Percentiles rank a stretch among this genome's conserved stretches.
phyloP scores from a whole-genome alignment of 163 green algal genomes.

The Volvox carteri region DNA sequence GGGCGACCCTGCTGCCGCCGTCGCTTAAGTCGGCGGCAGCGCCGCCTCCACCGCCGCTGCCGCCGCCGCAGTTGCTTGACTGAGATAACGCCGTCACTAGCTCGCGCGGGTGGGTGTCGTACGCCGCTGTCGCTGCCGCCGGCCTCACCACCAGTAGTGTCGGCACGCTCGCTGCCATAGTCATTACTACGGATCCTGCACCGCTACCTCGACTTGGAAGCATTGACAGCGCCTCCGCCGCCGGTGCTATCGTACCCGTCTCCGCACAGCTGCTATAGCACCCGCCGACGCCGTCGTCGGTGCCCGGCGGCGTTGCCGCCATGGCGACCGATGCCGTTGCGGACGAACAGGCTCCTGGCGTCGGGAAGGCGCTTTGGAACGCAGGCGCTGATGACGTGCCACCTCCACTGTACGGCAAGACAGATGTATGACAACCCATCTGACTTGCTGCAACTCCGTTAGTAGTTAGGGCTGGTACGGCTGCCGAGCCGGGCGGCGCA shows the following conservation, averaged over 20 bases:
- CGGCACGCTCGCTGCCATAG: neutral
- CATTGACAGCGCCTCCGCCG: neutral
- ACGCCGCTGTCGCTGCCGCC: neutral
- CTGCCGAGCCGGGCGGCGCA: no score
- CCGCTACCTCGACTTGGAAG: neutral
- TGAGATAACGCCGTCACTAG: neutral
- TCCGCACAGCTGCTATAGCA: slow-evolving; percentile 1
- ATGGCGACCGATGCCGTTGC: slow-evolving; percentile 16
- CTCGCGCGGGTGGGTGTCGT: neutral
- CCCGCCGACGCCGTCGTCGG: neutral
- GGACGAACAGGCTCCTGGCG: neutral
- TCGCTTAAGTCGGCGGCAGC: neutral
- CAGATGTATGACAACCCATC: no score
- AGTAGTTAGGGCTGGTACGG: no score
- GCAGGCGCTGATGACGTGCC: neutral
- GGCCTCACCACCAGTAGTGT: neutral
- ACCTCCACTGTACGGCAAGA: no score
- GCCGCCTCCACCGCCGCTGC: neutral
- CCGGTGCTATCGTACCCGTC: neutral
- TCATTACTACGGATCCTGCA: neutral
- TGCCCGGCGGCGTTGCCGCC: neutral
- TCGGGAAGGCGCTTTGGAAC: neutral
- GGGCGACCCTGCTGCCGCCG: neutral
- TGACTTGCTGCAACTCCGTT: no score
- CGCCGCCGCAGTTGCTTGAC: neutral